phyloP scores from a whole-genome alignment of 2,329 filamentous ascomycete genomes.

The Elsinoe ampelina region DNA sequence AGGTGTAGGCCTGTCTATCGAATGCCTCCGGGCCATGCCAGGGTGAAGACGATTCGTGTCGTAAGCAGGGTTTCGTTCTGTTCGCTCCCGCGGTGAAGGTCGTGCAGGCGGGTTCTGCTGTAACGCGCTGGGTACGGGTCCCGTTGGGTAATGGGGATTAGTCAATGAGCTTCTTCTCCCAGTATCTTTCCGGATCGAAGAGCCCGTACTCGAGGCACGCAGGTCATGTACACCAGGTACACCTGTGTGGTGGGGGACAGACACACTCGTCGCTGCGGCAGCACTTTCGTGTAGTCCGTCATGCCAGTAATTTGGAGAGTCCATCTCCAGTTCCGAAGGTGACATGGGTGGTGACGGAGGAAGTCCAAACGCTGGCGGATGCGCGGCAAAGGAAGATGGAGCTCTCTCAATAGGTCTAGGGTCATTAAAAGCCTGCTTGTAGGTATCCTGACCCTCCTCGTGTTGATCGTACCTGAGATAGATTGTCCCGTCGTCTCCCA shows the following conservation, averaged over 20 bases:
- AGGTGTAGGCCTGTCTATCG: background rate
- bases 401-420: background rate
- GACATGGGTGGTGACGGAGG: conserved; percentile 12
- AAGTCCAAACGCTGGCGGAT: conserved; percentile 14
- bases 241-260: background rate
- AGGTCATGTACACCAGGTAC: conserved; percentile 6
- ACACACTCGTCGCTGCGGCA: conserved; percentile 5
- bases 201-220: background rate
- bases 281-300: conserved; percentile 17
- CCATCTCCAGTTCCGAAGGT: conserved; percentile 2
- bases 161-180: conserved; percentile 41
- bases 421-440: conserved; percentile 12
- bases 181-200: conserved; percentile 57
- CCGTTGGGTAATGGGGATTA: background rate
- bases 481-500: conserved; percentile 35
- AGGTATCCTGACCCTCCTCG: background rate
- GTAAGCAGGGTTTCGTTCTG: conserved; percentile 26
- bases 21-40: background rate
- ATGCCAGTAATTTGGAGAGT: conserved; percentile 15
- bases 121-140: background rate
- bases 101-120: conserved; percentile 42
- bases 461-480: conserved; percentile 32
- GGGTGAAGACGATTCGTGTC: conserved; percentile 3
- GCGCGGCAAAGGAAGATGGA: background rate
- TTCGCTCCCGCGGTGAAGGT: background rate